A percentile compares a stretch with the other conserved stretches of the same genome.
Conservation (phyloP, 768 basidiomycete genomes). For the Tricholomella constricta region DNA sequence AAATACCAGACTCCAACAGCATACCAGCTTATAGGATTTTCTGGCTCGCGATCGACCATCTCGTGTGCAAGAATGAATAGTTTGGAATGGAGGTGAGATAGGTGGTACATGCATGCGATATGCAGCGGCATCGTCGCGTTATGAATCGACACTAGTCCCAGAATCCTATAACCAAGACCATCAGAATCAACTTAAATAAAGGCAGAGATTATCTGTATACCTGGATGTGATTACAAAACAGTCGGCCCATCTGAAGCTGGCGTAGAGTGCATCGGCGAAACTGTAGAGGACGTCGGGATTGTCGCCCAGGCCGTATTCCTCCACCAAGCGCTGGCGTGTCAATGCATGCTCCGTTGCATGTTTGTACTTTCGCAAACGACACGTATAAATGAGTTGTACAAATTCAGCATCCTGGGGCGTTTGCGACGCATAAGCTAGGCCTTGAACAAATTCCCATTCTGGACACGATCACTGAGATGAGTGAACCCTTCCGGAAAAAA, state of each 20-base stretch:
- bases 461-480: background rate
- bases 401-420: conserved; percentile 89
- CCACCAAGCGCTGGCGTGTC: conserved; percentile 75
- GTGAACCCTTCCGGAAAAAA: conserved; percentile 1
- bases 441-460: conserved; percentile 98
- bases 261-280: conserved; percentile 88
- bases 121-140: conserved; percentile 90
- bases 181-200: background rate
- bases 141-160: conserved; percentile 83
- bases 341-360: conserved; percentile 81
- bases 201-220: conserved; percentile 35
- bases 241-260: conserved; percentile 90
- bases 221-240: conserved; percentile 87
- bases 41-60: conserved; percentile 92
- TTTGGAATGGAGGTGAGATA: conserved; percentile 87
- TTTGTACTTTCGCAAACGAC: conserved; percentile 88
- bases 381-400: conserved; percentile 89
- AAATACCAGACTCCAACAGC: conserved; percentile 98
- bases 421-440: conserved; percentile 80
- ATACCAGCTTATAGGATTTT: conserved; percentile 95
- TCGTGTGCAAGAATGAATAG: conserved; percentile 97
- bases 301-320: conserved; percentile 82
- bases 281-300: conserved; percentile 93
- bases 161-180: conserved; percentile 56
- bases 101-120: conserved; percentile 97